These are phyloP conservation scores for Fusarium verticillioides DNA, from an alignment of 2,329 filamentous ascomycete species.

Conservation along the genomic window DNA sequence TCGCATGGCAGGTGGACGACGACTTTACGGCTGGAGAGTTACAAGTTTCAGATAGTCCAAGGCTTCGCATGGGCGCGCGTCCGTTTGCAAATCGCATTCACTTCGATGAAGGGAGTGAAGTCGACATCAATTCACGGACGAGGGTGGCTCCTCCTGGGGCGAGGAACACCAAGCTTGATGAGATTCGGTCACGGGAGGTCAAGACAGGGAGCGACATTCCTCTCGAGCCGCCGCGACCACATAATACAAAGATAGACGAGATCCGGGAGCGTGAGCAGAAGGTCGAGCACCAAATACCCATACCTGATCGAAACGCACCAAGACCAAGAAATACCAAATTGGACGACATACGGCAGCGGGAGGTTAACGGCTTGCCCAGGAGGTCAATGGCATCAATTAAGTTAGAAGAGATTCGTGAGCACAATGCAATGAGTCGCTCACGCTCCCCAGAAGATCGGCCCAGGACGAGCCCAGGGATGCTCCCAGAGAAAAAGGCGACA, in stretches of 20 bases:
- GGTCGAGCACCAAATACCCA: slow-evolving; percentile 48
- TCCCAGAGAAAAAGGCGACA: slow-evolving; percentile 16
- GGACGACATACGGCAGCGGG: slow-evolving; percentile 60
- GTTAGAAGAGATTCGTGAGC: slow-evolving; percentile 64
- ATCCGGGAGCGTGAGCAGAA: slow-evolving; percentile 50
- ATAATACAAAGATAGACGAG: slow-evolving; percentile 51
- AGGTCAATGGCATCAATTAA: slow-evolving; percentile 60
- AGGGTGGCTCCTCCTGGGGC: slow-evolving; percentile 45
- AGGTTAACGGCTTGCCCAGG: slow-evolving; percentile 57
- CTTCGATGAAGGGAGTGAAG: slow-evolving; percentile 47
- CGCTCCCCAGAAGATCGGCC: slow-evolving; percentile 54
- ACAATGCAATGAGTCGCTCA: slow-evolving; percentile 58
- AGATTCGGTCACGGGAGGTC: slow-evolving; percentile 57
- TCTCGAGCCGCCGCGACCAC: slow-evolving; percentile 25
- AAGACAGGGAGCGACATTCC: slow-evolving; percentile 47
- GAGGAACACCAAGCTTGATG: slow-evolving; percentile 58
- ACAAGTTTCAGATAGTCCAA: slow-evolving; percentile 67
- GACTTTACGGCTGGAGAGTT: slow-evolving; percentile 68
- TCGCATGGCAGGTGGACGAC: slow-evolving; percentile 66
- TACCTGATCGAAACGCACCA: slow-evolving; percentile 45
- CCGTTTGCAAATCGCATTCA: slow-evolving; percentile 51
- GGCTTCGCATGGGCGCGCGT: slow-evolving; percentile 54
- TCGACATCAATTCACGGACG: slow-evolving; percentile 46
- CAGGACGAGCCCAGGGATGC: slow-evolving; percentile 39
- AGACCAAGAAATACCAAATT: slow-evolving; percentile 57